phyloP scores from a whole-genome alignment of 2,329 filamentous ascomycete species.

The Thelonectria olida region DNA sequence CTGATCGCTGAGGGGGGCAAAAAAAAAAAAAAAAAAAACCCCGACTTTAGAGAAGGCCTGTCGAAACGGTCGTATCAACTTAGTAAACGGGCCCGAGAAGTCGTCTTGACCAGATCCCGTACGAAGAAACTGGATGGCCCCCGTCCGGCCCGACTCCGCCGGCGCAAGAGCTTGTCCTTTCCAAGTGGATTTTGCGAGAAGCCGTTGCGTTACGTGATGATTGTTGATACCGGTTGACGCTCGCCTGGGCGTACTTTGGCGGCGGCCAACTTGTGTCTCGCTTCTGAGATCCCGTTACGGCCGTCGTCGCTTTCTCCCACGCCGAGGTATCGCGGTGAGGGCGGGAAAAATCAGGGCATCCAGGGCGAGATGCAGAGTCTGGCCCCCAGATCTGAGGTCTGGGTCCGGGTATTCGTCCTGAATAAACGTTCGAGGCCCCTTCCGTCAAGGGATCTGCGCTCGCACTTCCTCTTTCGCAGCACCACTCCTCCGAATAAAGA shows the following conservation, averaged over 20 bases:
- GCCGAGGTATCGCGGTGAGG: neutral
- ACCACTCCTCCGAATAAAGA: neutral
- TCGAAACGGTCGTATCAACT: too few species aligned
- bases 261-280: neutral
- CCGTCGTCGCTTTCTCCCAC: neutral
- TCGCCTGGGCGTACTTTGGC: slow-evolving; percentile 9
- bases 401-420: neutral
- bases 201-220: slow-evolving; percentile 23
- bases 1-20: too few species aligned
- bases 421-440: slow-evolving; percentile 17
- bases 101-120: neutral
- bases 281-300: too few species aligned
- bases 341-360: neutral
- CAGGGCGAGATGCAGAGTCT: slow-evolving; percentile 1
- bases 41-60: too few species aligned
- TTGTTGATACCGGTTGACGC: slow-evolving; percentile 22
- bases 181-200: slow-evolving; percentile 16
- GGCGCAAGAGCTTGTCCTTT: slow-evolving; percentile 24
- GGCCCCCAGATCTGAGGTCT: slow-evolving; percentile 1
- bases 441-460: slow-evolving; percentile 11
- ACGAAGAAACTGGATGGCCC: too few species aligned
- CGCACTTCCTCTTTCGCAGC: slow-evolving; percentile 15
- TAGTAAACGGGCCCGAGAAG: too few species aligned
- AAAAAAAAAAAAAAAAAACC: too few species aligned
- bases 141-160: slow-evolving; percentile 23